Percentiles rank a stretch among this genome's conserved stretches.
These are phyloP conservation scores for Globisporangium radiosum DNA, from an alignment of 352 stramenopile genomes.

Conservation along the genomic window DNA sequence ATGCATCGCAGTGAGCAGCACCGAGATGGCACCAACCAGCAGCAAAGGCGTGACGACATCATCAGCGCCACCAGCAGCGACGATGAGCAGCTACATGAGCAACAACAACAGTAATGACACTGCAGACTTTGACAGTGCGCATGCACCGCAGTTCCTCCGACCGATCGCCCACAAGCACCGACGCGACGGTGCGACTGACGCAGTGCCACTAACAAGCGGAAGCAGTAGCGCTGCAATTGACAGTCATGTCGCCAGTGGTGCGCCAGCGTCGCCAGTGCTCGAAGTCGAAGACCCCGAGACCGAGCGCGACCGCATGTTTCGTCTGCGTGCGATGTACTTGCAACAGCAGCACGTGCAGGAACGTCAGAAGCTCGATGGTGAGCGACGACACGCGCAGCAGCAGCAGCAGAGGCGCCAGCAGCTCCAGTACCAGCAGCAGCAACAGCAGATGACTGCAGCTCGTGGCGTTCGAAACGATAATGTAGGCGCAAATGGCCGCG, in stretches of 20 bases:
- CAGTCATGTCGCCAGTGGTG: neutral
- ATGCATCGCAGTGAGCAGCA: neutral
- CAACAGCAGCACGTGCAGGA: conserved; percentile 14
- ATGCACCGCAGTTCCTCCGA: conserved; percentile 15
- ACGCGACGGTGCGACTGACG: neutral
- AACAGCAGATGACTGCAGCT: neutral
- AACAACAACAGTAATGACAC: neutral
- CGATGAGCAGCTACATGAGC: neutral
- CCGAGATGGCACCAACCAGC: neutral
- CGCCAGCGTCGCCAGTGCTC: no score
- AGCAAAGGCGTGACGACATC: neutral
- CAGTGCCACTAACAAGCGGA: neutral
- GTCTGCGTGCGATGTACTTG: conserved; percentile 10
- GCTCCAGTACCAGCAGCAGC: neutral
- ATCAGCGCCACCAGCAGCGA: neutral
- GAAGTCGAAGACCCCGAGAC: conserved; percentile 4
- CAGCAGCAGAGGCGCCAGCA: conserved; percentile 16
- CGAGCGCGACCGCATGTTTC: conserved; percentile 11
- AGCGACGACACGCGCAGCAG: conserved; percentile 12
- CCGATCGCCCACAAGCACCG: conserved; percentile 8
- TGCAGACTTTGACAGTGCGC: neutral
- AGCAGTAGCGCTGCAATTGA: neutral
- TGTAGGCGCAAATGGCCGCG: no score
- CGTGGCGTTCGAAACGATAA: no score
- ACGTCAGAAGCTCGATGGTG: conserved; percentile 12